Percentiles rank a stretch among this genome's conserved stretches.
Evolutionary conservation across 106 monocot species (phyloP).

Genomic region (Xerophyta viscosa): DNA sequence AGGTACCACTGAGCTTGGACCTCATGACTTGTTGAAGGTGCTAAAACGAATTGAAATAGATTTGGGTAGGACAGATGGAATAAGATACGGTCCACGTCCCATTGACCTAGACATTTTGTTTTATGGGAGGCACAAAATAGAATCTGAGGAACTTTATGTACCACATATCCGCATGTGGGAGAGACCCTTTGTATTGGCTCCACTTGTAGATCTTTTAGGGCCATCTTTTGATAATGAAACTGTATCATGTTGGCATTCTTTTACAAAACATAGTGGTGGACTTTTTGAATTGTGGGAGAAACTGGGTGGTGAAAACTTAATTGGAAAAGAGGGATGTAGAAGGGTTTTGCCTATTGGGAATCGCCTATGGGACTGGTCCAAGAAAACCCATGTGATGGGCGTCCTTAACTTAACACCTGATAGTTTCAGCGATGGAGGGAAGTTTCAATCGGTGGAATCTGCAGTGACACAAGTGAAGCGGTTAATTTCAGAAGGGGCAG

Average conservation of each 20-base stretch:
- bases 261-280: constrained; percentile 35
- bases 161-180: constrained; percentile 86
- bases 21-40: constrained; percentile 53
- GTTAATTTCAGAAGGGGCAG: constrained; percentile 76
- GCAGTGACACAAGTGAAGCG: constrained; percentile 54
- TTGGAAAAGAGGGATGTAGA: constrained; percentile 47
- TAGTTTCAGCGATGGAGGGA: constrained; percentile 94
- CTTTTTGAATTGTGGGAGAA: constrained; percentile 66
- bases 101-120: constrained; percentile 94
- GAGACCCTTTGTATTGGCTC: constrained; percentile 88
- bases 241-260: constrained; percentile 72
- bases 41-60: constrained; percentile 80
- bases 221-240: constrained; percentile 34
- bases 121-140: constrained; percentile 44
- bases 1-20: constrained; percentile 57
- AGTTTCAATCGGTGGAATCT: constrained; percentile 42
- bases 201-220: constrained; percentile 81
- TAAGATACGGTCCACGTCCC: constrained; percentile 88
- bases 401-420: constrained; percentile 87
- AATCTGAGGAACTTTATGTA: constrained; percentile 54
- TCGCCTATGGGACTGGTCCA: constrained; percentile 58
- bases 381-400: constrained; percentile 87
- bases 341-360: constrained; percentile 67
- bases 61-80: constrained; percentile 65
- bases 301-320: constrained; percentile 63